Evolutionary conservation across 2,329 filamentous ascomycete genomes (phyloP), one percentile per base, ranked within the genome.

Genomic region (Botrytis hyacinthi): DNA sequence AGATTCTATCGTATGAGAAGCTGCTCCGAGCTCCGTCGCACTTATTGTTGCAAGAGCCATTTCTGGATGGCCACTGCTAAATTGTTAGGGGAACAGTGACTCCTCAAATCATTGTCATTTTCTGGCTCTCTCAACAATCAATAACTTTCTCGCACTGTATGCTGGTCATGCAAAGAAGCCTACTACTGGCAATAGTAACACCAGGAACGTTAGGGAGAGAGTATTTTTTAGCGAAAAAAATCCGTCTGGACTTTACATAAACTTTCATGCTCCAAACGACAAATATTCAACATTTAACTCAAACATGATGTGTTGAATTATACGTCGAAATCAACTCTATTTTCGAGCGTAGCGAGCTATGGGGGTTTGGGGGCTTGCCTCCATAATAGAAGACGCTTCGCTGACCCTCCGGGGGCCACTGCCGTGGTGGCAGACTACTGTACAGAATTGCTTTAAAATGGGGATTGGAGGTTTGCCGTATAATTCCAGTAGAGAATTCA

Each of bases 41-140:
- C 51, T 63, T 10, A 63, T 65, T 46, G 37, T 63, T 22, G 57
- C 29, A 20, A 71, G 57, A 63, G 69, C 57, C 54, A 63, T 65
- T 35, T 42, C 29, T 18, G 40, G 42, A 29, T 71, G 14, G 42
- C 57, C 32, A 29, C 42, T 4, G 69, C 51, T 18, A 29, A 26
- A 44, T 71, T 35, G 10, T 59, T 6, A 54, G 26, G 18, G 66
- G 32, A 29, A n/a, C 32, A 46, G 57, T 51, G 37, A 20, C 42
- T 71, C 18, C 6, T 22, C 42, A 10, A 63, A 46, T 14, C 35
- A 22, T 18, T 60, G 9, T 12, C 22, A 22, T 59, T 37, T 20
- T 51, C 32, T 32, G 42, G 20, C 22, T 29, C 16, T 20, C 40
- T 63, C 32, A 22, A 14, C 42, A 51, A 37, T 35, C 44, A 35